phyloP scores from a whole-genome alignment of 345 rosid species.

The Viola odorata region DNA sequence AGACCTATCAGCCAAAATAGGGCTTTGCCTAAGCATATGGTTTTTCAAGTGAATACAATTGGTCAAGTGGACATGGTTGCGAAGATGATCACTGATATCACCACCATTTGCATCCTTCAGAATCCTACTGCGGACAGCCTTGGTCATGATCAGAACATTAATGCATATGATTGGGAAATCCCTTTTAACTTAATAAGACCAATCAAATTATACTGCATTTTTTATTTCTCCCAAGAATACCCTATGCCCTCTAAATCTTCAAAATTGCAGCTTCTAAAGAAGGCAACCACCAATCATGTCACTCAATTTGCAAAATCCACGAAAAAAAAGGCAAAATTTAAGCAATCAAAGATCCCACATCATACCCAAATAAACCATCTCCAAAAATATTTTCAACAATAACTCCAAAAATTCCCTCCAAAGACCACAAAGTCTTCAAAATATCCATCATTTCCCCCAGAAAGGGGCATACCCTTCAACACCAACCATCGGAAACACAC shows the following conservation, averaged over 20 bases:
- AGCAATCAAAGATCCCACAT: constrained; percentile 20
- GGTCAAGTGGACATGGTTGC: constrained; percentile 89
- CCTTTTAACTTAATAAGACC: constrained; percentile 24
- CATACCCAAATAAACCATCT: constrained; percentile 9
- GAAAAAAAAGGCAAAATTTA: constrained; percentile 23
- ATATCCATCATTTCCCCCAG: constrained; percentile 10
- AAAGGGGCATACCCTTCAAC: constrained; percentile 7
- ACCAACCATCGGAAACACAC: constrained; percentile 6
- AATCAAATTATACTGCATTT: constrained; percentile 38
- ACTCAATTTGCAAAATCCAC: constrained; percentile 6
- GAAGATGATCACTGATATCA: constrained; percentile 85
- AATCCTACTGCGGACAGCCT: constrained; percentile 61
- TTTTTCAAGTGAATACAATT: constrained; percentile 97
- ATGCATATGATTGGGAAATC: constrained; percentile 13
- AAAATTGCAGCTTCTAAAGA: constrained; percentile 14
- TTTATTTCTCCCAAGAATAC: constrained; percentile 8
- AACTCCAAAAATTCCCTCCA: constrained; percentile 12
- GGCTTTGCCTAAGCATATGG: constrained; percentile 98
- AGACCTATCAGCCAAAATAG: constrained; percentile 62
- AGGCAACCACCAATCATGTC: constrained; percentile 1
- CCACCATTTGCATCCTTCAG: constrained; percentile 90
- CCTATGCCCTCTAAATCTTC: constrained; percentile 16
- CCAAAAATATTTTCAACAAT: constrained; percentile 2
- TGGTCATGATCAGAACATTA: constrained; percentile 62
- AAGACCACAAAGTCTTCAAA: constrained; percentile 13